Evolutionary conservation across 176 grass and related monocot species (phyloP).

Genomic region (Oryza meyeriana): DNA sequence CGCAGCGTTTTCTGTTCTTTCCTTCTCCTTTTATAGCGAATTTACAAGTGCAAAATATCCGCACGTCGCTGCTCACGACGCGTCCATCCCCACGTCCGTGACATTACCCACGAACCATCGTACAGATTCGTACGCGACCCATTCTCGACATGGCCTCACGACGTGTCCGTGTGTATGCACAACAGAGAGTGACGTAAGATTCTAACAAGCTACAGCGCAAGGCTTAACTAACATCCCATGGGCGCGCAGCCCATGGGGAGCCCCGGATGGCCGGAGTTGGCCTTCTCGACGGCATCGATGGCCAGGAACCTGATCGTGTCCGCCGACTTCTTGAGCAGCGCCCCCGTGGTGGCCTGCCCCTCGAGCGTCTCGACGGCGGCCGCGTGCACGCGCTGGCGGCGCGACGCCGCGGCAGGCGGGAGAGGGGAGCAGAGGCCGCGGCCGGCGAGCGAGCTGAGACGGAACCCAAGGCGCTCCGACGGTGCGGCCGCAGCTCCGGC

Average conservation of each 20-base stretch:
- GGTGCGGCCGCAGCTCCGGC: not conserved
- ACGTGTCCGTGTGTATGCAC: no score
- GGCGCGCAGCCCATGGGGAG: conserved; percentile 97
- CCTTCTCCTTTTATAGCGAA: no score
- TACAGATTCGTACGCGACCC: no score
- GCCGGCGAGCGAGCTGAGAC: conserved; percentile 45
- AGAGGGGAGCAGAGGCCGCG: conserved; percentile 39
- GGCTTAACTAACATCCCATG: no score
- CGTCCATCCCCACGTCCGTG: no score
- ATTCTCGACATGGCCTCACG: no score
- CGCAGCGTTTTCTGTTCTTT: no score
- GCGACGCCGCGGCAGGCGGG: conserved; percentile 8
- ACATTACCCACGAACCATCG: no score
- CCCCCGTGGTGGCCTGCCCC: conserved; percentile 33
- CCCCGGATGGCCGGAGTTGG: conserved; percentile 82
- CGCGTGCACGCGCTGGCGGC: conserved; percentile 33
- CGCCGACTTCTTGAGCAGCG: conserved; percentile 80
- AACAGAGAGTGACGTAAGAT: no score
- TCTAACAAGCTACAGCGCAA: no score
- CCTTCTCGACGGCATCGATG: conserved; percentile 97
- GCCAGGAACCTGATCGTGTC: conserved; percentile 96
- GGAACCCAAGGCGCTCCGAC: conserved; percentile 31
- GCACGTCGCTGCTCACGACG: no score
- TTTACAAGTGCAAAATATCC: no score
- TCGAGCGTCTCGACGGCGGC: conserved; percentile 59